These are phyloP conservation scores for Exobasidium rhododendri DNA, from an alignment of 1,284 basidiomycete genomes.

Conservation along the genomic window DNA sequence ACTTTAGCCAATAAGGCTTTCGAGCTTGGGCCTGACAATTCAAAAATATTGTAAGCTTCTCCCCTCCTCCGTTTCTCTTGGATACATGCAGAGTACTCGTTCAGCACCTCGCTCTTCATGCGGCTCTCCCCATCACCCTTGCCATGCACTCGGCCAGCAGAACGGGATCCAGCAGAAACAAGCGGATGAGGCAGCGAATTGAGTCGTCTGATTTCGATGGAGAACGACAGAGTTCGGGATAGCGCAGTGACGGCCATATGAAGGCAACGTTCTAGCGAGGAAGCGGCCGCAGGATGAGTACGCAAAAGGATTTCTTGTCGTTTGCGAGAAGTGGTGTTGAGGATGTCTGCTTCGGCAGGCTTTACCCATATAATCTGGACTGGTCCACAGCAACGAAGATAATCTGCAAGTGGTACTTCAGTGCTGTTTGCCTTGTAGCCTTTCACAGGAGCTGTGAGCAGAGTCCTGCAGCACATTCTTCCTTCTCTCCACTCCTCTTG, in stretches of 20 bases:
- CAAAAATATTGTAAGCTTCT: slow-evolving; percentile 47
- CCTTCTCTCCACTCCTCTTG: background rate
- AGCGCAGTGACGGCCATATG: background rate
- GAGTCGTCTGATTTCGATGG: background rate
- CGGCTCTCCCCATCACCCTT: background rate
- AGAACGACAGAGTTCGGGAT: background rate
- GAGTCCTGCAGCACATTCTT: background rate
- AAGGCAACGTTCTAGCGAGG: background rate
- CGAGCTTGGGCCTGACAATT: slow-evolving; percentile 36
- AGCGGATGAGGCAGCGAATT: slow-evolving; percentile 5
- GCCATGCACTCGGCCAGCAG: background rate
- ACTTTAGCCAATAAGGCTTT: slow-evolving; percentile 32
- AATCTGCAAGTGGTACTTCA: background rate
- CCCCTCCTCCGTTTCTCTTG: slow-evolving; percentile 11
- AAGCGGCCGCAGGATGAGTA: slow-evolving; percentile 1
- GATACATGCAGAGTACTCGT: background rate
- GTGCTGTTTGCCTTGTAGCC: background rate
- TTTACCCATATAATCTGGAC: slow-evolving; percentile 6
- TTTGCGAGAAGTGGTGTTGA: background rate
- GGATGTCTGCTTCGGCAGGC: background rate
- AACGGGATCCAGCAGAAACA: background rate
- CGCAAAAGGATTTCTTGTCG: background rate
- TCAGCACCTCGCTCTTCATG: background rate
- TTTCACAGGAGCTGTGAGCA: background rate
- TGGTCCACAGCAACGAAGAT: background rate